phyloP scores from a whole-genome alignment of 495 filamentous ascomycete genomes.

The Neurospora cerealis region DNA sequence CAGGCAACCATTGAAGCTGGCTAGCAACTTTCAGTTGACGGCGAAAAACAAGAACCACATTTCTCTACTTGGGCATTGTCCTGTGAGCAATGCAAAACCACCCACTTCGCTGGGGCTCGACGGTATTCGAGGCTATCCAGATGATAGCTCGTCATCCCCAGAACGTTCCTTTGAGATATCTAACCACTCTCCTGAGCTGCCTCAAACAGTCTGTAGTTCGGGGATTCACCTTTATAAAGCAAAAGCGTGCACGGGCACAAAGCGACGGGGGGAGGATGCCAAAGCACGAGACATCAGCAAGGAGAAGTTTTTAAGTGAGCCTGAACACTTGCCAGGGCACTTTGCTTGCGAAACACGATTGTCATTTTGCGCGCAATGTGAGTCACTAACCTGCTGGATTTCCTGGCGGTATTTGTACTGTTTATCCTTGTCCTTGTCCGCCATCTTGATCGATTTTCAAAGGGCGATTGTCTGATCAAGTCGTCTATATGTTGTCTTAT shows the following conservation, averaged over 20 bases:
- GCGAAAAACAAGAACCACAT: not conserved
- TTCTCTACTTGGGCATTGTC: not conserved
- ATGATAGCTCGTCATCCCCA: not conserved
- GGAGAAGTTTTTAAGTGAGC: not conserved
- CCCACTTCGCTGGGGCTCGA: not conserved
- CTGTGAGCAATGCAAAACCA: not conserved
- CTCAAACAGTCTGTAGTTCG: not conserved
- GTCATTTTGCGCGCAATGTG: not conserved
- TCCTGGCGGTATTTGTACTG: constrained; percentile 86
- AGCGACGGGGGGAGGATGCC: not conserved
- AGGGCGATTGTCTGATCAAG: not conserved
- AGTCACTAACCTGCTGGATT: constrained; percentile 72
- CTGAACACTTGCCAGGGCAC: not conserved
- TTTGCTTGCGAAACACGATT: not conserved
- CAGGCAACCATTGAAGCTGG: not conserved
- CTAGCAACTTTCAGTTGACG: not conserved
- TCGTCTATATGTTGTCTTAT: not conserved
- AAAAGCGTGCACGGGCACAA: not conserved
- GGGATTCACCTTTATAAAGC: not conserved
- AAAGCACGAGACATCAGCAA: not conserved
- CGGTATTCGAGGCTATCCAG: not conserved
- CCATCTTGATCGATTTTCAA: constrained; percentile 37
- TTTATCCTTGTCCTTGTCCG: constrained; percentile 42
- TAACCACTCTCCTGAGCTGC: not conserved
- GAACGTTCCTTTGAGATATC: not conserved